Conservation (phyloP, 1,284 basidiomycete genomes). For the Boletus nobilissimus region DNA sequence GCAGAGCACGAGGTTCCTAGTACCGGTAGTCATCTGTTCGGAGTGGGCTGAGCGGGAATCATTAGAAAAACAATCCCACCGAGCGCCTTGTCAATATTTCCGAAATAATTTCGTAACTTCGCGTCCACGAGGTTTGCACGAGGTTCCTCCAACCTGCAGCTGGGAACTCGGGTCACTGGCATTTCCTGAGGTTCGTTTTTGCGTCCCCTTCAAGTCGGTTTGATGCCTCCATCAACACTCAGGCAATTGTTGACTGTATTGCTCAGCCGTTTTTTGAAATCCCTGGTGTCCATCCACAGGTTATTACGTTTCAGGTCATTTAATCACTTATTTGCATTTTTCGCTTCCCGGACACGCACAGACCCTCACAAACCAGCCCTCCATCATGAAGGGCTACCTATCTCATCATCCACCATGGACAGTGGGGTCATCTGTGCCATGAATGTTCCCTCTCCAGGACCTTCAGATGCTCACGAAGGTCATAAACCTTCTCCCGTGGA, state of each 20-base stretch:
- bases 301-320: constrained; percentile 4
- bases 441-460: constrained; percentile 27
- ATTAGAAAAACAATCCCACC: neutral
- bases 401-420: neutral
- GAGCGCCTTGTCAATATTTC: too few relatives aligned
- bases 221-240: neutral
- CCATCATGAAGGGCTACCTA: neutral
- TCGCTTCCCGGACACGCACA: constrained; percentile 13
- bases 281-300: constrained; percentile 8
- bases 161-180: too few relatives aligned
- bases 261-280: constrained; percentile 24
- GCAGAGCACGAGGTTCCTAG: neutral
- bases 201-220: too few relatives aligned
- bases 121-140: too few relatives aligned
- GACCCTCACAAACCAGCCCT: neutral
- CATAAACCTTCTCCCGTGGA: constrained; percentile 30
- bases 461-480: constrained; percentile 9
- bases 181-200: too few relatives aligned
- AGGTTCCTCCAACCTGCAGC: too few relatives aligned
- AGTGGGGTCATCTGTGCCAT: constrained; percentile 29
- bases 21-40: neutral
- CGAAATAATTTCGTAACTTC: too few relatives aligned
- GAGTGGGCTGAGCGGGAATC: neutral
- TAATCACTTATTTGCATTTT: constrained; percentile 24
- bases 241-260: too few relatives aligned